Percentiles rank a stretch among this genome's conserved stretches.
These are phyloP conservation scores for Leccinellum luteum DNA, from an alignment of 768 basidiomycete species.

Conservation along the genomic window DNA sequence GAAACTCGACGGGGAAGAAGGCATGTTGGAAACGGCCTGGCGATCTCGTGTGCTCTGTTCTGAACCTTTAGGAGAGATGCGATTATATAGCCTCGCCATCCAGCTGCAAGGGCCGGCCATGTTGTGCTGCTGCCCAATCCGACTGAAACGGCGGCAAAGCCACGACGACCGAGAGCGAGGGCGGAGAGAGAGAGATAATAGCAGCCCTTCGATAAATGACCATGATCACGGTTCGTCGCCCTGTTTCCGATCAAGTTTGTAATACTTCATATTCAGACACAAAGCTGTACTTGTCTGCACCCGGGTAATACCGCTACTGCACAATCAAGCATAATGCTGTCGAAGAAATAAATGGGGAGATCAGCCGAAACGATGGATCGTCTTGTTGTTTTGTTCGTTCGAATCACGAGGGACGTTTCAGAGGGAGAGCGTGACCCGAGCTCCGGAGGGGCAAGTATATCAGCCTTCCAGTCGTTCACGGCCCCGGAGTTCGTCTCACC, in stretches of 20 bases:
- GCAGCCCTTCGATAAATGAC: conserved; percentile 20
- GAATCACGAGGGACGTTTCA: conserved; percentile 14
- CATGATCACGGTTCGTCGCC: conserved; percentile 23
- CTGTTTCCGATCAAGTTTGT: conserved; percentile 25
- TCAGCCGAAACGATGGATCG: conserved; percentile 14
- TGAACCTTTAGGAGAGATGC: conserved; percentile 6
- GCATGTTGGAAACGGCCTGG: conserved; percentile 14
- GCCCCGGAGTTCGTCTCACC: conserved; percentile 6
- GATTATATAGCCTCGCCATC: conserved; percentile 29
- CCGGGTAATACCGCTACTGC: conserved; percentile 12
- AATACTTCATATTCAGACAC: conserved; percentile 1
- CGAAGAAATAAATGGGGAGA: conserved; percentile 1
- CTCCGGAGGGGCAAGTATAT: not conserved
- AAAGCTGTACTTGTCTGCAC: conserved; percentile 3
- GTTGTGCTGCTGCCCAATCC: conserved; percentile 8
- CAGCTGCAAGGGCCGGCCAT: conserved; percentile 27
- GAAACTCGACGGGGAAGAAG: conserved; percentile 23
- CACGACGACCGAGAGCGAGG: conserved; percentile 13
- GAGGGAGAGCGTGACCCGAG: not conserved
- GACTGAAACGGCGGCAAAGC: conserved; percentile 3
- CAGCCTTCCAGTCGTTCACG: not conserved
- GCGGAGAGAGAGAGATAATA: conserved; percentile 12
- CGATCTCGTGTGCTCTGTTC: conserved; percentile 19
- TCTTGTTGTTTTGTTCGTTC: conserved; percentile 5
- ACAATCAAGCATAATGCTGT: conserved; percentile 1